Evolutionary conservation across 495 filamentous ascomycete species (phyloP), one percentile per base, ranked within the genome.

Genomic region (Trichoderma orchidacearum): DNA sequence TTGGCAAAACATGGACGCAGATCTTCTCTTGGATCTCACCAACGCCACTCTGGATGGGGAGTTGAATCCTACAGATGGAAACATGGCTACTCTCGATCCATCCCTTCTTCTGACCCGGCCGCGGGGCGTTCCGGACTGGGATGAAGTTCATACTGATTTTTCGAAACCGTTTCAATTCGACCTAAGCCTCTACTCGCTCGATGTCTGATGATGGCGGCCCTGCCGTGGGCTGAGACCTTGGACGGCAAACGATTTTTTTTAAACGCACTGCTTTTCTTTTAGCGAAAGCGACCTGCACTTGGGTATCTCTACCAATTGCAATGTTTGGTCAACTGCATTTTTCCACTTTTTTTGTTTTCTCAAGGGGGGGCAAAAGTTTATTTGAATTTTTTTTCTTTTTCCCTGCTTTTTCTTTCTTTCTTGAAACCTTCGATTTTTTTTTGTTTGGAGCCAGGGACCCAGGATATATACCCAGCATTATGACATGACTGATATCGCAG

Each of bases 121-220:
- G 41, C 32, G n/a, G 30, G 13, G 13, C 38, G 51, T 25, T n/a
- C 34, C 57, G 3, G 58, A 54, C 11, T 70, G 70, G 66, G 75
- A 77, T n/a, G 69, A 73, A 23, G 64, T 74, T 56, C 31, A 59
- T 15, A 59, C 55, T 1, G 68, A 71, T 32, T 75, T 71, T 27
- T 60, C 65, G 7, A 72, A 76, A 58, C 68, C 72, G 3, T 74
- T 73, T 51, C 27, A 58, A 35, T 65, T 77, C 36, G 73, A 78
- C 51, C 64, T 60, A 25, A 70, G 69, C 29, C 56, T 70, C 7
- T 79, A 70, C 59, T 71, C 66, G 17, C 61, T 75, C 59, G 71
- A 75, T n/a, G 59, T 64, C 28, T 61, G 62, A 41, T 73, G 55
- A 45, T 21, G 30, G 51, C 23, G 34, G 31, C 17, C 11, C 17